Evolutionary conservation across 2,329 filamentous ascomycete genomes (phyloP).

Genomic region (Fusarium sp.): DNA sequence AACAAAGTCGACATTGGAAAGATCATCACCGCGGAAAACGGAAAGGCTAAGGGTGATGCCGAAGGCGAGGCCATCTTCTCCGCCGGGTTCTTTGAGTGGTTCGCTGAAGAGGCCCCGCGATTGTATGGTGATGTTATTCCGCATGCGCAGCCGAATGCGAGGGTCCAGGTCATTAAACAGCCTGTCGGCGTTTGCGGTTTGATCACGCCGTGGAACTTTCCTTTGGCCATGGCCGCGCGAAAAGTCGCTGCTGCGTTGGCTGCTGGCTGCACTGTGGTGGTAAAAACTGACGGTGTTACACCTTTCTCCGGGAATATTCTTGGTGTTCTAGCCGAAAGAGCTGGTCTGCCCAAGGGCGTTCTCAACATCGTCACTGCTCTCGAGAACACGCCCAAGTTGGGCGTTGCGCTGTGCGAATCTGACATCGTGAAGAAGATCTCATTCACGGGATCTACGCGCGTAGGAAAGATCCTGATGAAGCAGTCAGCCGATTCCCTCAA

Average conservation of each 20-base stretch:
- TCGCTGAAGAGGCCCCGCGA: slow-evolving; percentile 63
- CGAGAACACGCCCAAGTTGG: slow-evolving; percentile 75
- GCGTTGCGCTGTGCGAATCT: slow-evolving; percentile 72
- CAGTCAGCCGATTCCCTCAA: slow-evolving; percentile 78
- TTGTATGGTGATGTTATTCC: slow-evolving; percentile 71
- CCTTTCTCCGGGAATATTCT: slow-evolving; percentile 88
- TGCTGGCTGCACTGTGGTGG: slow-evolving; percentile 82
- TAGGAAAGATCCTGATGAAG: slow-evolving; percentile 73
- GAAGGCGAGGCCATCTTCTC: slow-evolving; percentile 69
- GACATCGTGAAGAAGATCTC: slow-evolving; percentile 77
- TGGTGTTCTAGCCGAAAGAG: slow-evolving; percentile 82
- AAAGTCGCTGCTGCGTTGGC: slow-evolving; percentile 68
- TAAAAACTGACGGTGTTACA: slow-evolving; percentile 88
- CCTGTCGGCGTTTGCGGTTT: slow-evolving; percentile 51
- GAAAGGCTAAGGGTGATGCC: slow-evolving; percentile 74
- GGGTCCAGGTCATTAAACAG: slow-evolving; percentile 71
- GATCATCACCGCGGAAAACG: slow-evolving; percentile 78
- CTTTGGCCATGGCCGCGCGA: slow-evolving; percentile 63
- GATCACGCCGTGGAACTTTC: slow-evolving; percentile 68
- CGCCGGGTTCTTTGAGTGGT: slow-evolving; percentile 71
- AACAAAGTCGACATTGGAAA: slow-evolving; percentile 74
- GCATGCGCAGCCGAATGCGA: slow-evolving; percentile 70
- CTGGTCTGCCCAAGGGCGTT: slow-evolving; percentile 63
- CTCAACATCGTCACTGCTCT: slow-evolving; percentile 73
- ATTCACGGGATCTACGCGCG: slow-evolving; percentile 74